A percentile compares a stretch with the other conserved stretches of the same genome.
phyloP scores from a whole-genome alignment of 2,329 filamentous ascomycete genomes.

The Chalaropsis thielavioides region DNA sequence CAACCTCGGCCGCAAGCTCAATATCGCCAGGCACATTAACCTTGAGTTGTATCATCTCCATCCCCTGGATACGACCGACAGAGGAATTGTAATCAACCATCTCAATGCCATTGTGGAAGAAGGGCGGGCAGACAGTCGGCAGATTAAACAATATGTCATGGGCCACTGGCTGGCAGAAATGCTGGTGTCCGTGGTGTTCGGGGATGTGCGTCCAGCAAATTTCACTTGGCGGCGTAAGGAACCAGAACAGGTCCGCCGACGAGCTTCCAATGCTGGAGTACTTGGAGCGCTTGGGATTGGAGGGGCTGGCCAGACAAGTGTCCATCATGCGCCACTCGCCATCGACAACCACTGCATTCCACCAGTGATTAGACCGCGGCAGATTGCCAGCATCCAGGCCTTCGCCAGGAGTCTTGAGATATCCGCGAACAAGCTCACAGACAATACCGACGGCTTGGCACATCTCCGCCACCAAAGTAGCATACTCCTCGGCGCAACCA shows the following conservation, averaged over 20 bases:
- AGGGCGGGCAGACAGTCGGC: slow-evolving; percentile 72
- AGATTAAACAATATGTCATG: slow-evolving; percentile 76
- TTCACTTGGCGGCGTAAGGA: slow-evolving; percentile 76
- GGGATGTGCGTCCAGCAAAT: slow-evolving; percentile 94
- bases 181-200: slow-evolving; percentile 74
- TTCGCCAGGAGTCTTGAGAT: slow-evolving; percentile 82
- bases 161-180: slow-evolving; percentile 76
- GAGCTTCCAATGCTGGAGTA: slow-evolving; percentile 62
- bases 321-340: slow-evolving; percentile 95
- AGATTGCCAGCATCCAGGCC: slow-evolving; percentile 64
- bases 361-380: slow-evolving; percentile 89
- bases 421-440: slow-evolving; percentile 76
- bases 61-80: slow-evolving; percentile 67
- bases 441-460: slow-evolving; percentile 77
- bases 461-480: slow-evolving; percentile 81
- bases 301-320: slow-evolving; percentile 79
- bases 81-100: slow-evolving; percentile 88
- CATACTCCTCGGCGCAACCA: slow-evolving; percentile 79
- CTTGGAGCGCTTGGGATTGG: slow-evolving; percentile 61
- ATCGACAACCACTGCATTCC: slow-evolving; percentile 89
- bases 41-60: slow-evolving; percentile 85
- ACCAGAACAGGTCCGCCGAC: slow-evolving; percentile 78
- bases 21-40: slow-evolving; percentile 79
- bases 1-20: slow-evolving; percentile 83
- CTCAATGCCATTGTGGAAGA: slow-evolving; percentile 67